A percentile compares a stretch with the other conserved stretches of the same genome.
These are phyloP conservation scores for Boletales sp. DNA, from an alignment of 768 basidiomycete genomes.

Conservation along the genomic window DNA sequence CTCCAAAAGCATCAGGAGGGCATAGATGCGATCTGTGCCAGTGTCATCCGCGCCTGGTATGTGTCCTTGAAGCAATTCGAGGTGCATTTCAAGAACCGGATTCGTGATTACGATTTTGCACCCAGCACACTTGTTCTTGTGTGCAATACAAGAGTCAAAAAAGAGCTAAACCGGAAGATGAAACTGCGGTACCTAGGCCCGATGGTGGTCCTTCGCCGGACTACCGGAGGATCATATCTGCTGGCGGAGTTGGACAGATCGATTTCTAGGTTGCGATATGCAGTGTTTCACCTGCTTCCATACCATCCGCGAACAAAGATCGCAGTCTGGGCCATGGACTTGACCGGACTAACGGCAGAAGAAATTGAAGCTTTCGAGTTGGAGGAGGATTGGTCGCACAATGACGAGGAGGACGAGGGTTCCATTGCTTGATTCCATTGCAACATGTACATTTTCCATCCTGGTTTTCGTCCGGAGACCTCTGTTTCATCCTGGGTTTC, in stretches of 20 bases:
- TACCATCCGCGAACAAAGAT: constrained; percentile 2
- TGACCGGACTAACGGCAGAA: background rate
- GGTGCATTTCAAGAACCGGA: too few relatives aligned
- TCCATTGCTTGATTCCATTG: too few relatives aligned
- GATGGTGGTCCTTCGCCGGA: constrained; percentile 14
- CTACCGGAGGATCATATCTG: constrained; percentile 22
- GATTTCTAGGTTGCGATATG: constrained; percentile 9
- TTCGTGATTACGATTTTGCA: too few relatives aligned
- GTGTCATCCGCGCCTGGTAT: background rate
- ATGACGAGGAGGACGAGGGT: too few relatives aligned
- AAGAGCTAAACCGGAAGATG: too few relatives aligned
- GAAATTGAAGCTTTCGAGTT: background rate
- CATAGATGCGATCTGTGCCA: accelerated
- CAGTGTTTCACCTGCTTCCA: constrained; percentile 21
- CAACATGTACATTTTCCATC: background rate
- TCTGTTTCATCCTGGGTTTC: too few relatives aligned
- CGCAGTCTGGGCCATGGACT: background rate
- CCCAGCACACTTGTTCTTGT: too few relatives aligned
- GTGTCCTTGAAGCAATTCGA: background rate
- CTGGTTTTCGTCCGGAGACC: background rate
- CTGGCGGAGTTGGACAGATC: constrained; percentile 25
- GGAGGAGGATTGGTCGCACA: too few relatives aligned
- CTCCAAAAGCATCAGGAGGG: background rate
- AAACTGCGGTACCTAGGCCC: too few relatives aligned
- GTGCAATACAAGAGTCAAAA: too few relatives aligned